Evolutionary conservation across 306 rosid genomes (phyloP).

Genomic region (Castanea crenata): DNA sequence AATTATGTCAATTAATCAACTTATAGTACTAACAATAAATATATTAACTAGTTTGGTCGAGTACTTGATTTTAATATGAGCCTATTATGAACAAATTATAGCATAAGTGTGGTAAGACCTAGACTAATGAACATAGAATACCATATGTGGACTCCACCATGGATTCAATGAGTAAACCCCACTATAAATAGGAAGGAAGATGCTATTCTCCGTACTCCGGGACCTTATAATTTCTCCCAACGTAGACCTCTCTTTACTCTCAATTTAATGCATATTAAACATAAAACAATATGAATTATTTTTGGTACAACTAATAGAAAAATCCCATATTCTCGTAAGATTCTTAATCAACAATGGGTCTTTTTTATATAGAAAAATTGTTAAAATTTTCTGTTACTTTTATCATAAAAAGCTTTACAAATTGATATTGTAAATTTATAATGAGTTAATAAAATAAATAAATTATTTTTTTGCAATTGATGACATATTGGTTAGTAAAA

Average conservation of each 20-base stretch:
- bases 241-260: neutral
- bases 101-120: neutral
- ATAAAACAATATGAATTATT: neutral
- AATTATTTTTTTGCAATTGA: too few species aligned
- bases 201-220: too few species aligned
- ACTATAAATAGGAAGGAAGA: rapidly evolving
- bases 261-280: neutral
- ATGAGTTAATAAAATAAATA: too few species aligned
- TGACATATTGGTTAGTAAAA: too few species aligned
- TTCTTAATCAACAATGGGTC: neutral
- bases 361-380: too few species aligned
- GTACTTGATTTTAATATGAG: neutral
- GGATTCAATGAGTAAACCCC: too few species aligned
- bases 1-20: neutral
- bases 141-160: too few species aligned
- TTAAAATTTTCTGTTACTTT: too few species aligned
- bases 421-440: too few species aligned
- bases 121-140: neutral
- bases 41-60: neutral
- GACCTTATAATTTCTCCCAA: too few species aligned
- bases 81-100: neutral
- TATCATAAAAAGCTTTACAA: too few species aligned
- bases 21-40: neutral
- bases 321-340: neutral
- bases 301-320: neutral